Base-by-base conservation (phyloP, 2,329 filamentous ascomycete species). In the Cadophora luteo-olivacea region DNA sequence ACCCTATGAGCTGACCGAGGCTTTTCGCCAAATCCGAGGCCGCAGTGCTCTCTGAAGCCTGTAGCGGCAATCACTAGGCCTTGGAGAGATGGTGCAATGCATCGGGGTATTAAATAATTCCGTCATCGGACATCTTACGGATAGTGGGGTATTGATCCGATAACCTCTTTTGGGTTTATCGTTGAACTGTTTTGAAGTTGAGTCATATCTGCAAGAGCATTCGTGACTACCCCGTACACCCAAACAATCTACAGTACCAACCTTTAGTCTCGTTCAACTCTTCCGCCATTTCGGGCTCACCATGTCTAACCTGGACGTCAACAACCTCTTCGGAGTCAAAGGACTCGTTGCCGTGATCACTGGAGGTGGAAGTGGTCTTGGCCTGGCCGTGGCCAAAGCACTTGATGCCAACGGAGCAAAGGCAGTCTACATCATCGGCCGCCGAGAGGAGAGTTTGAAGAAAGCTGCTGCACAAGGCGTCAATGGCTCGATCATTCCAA, bases 361-460 rank as follows among this genome's bases (percentile, higher is more conserved):
- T 0, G 87, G 87, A 2, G 87, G 86, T 32, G 86, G 86, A 45
- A 84, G 84, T 68, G 86, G 89, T 52, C 86, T 89, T 71, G 86
- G 86, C 25, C 79, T 87, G 45, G 86, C 87, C 81, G 84, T 89
- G 66, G 80, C 85, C 22, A 83, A 82, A 66, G 84, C 85, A 3
- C 79, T 89, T 0, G 83, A 82, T 14, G 75, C 79, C 11, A 87
- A 86, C 55, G 86, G 87, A n/a, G 86, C 86, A 1, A 75, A 80
- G 57, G 84, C 83, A 64, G 83, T 89, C 12, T 89, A 87, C 77
- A 88, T 89, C 61, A 80, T 84, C 33, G 86, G 85, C 1, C 81
- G 86, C 29, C 84, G 87, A 9, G 75, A 81, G 29, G 79, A 83
- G 3, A 79, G 82, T 3, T 79, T 89, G 0, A 75, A 86, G 65